Percentiles rank a stretch among this genome's conserved stretches.
Conservation (phyloP, 257 asterid species). For the Nicotiana knightiana region DNA sequence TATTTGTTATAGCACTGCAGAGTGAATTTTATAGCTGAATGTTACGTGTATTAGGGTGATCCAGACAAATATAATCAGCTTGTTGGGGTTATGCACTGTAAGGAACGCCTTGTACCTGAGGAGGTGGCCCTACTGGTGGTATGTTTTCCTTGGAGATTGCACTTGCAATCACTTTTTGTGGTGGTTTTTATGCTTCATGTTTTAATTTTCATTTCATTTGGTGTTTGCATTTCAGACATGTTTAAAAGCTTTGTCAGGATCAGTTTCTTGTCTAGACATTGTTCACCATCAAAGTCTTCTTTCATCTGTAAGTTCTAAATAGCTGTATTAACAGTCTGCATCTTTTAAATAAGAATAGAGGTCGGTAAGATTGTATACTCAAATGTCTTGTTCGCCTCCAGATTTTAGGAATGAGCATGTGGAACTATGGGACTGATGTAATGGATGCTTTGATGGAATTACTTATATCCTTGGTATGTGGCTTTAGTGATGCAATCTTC, state of each 20-base stretch:
- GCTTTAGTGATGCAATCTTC: slow-evolving; percentile 8
- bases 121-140: slow-evolving; percentile 90
- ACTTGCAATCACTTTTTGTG: background rate
- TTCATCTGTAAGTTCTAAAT: slow-evolving; percentile 50
- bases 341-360: background rate
- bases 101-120: slow-evolving; percentile 38
- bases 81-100: slow-evolving; percentile 46
- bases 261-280: slow-evolving; percentile 60
- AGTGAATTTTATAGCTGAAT: slow-evolving; percentile 7
- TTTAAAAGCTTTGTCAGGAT: slow-evolving; percentile 67
- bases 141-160: slow-evolving; percentile 15
- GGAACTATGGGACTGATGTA: slow-evolving; percentile 78
- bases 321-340: background rate
- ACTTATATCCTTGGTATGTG: slow-evolving; percentile 61
- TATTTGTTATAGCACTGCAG: background rate
- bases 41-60: slow-evolving; percentile 47
- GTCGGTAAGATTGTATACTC: background rate
- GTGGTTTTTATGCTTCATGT: slow-evolving; percentile 5
- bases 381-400: slow-evolving; percentile 19
- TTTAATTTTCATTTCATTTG: background rate
- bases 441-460: slow-evolving; percentile 78
- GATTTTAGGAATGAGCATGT: slow-evolving; percentile 71
- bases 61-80: slow-evolving; percentile 50
- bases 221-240: slow-evolving; percentile 8
- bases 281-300: slow-evolving; percentile 65